Evolutionary conservation across 208 protist species (phyloP).

Genomic region (Acanthamoeba culbertsoni): DNA sequence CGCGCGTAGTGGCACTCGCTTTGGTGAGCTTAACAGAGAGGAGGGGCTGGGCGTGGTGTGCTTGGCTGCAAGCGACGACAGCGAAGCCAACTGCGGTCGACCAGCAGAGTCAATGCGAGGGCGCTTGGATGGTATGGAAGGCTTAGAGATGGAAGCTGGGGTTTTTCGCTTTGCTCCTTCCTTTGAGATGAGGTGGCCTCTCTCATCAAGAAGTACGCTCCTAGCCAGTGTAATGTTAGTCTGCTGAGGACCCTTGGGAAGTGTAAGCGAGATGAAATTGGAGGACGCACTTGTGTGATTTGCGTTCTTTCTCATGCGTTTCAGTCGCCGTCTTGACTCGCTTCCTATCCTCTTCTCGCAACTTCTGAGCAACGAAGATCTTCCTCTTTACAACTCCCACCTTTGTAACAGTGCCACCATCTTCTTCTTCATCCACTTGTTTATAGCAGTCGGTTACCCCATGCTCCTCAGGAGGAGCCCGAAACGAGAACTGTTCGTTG

Average conservation of each 20-base stretch:
- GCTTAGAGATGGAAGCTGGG: background rate
- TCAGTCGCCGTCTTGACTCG: conserved; percentile 9
- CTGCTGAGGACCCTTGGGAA: too few relatives aligned
- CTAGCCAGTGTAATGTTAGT: background rate
- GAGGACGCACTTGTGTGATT: background rate
- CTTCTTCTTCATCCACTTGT: background rate
- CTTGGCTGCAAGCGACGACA: background rate
- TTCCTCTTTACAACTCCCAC: conserved; percentile 31
- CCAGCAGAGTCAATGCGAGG: background rate
- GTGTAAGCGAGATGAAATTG: too few relatives aligned
- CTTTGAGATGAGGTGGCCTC: background rate
- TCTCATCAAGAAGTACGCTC: background rate
- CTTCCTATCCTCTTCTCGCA: conserved; percentile 15
- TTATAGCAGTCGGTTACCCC: conserved; percentile 1
- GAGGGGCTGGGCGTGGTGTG: background rate
- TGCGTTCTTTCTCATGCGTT: background rate
- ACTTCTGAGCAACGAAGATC: conserved; percentile 40
- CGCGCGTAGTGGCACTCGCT: background rate
- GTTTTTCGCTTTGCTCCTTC: background rate
- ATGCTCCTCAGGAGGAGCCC: background rate
- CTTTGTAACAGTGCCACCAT: background rate
- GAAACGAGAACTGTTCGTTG: conserved; percentile 6
- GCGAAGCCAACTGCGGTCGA: background rate
- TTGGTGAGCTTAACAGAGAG: background rate
- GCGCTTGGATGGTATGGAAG: background rate